These are phyloP conservation scores for Zizania palustris DNA, from an alignment of 202 grass and related monocot species.

Conservation along the genomic window DNA sequence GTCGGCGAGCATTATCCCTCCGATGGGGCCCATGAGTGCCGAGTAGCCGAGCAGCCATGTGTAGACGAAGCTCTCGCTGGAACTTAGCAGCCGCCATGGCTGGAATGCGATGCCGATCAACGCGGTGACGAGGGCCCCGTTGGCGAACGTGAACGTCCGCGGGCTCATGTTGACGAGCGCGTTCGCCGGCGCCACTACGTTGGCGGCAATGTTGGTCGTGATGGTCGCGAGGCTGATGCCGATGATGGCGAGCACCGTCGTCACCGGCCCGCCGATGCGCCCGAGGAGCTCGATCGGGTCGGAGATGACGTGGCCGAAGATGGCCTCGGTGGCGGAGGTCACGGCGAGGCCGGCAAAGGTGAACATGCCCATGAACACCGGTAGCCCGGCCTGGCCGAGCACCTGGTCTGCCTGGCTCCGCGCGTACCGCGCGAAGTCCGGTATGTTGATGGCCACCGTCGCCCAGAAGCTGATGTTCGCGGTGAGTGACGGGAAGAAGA, in stretches of 20 bases:
- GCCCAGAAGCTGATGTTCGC: conserved; percentile 99
- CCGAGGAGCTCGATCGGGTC: conserved; percentile 84
- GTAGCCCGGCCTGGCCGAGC: conserved; percentile 79
- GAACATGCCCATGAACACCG: conserved; percentile 93
- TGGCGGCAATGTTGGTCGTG: conserved; percentile 92
- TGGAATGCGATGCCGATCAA: conserved; percentile 78
- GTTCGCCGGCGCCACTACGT: conserved; percentile 90
- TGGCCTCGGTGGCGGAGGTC: conserved; percentile 82
- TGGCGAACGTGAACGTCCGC: conserved; percentile 70
- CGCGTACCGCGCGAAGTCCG: conserved; percentile 84
- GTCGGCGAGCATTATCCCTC: conserved; percentile 78
- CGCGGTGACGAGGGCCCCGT: conserved; percentile 73
- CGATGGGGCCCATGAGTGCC: conserved; percentile 85
- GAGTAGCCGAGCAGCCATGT: conserved; percentile 86
- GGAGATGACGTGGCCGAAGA: conserved; percentile 87
- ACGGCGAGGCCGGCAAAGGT: conserved; percentile 83
- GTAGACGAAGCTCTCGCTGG: conserved; percentile 94
- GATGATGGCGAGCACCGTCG: conserved; percentile 74
- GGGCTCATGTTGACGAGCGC: conserved; percentile 82
- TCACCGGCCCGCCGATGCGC: conserved; percentile 68
- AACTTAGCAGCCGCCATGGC: conserved; percentile 88
- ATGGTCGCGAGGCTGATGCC: conserved; percentile 91
- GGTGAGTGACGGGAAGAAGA: conserved; percentile 91
- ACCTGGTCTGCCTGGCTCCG: conserved; percentile 83
- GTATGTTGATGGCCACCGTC: conserved; percentile 89